These are phyloP conservation scores for Lichtheimia ornata DNA, from an alignment of 371 early-diverging fungal genomes.

Conservation along the genomic window DNA sequence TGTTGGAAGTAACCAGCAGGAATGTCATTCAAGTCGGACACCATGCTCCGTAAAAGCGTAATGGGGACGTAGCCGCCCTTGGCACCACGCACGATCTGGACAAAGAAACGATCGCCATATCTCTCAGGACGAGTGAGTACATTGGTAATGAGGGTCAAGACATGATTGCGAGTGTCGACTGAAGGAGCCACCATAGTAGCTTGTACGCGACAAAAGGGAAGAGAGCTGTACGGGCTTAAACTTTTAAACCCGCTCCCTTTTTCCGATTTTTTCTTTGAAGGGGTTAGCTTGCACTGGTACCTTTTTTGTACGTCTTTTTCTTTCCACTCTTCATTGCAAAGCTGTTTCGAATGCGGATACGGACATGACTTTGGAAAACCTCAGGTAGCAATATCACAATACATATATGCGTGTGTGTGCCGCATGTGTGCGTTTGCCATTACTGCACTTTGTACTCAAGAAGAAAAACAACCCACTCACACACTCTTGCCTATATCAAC, in stretches of 20 bases:
- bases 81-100: conserved; percentile 9
- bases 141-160: conserved; percentile 5
- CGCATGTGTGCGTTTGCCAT: no score
- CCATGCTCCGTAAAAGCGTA: conserved; percentile 17
- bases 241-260: no score
- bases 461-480: no score
- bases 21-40: conserved; percentile 9
- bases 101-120: conserved; percentile 16
- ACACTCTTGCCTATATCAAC: neutral
- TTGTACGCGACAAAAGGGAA: neutral
- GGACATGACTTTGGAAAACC: conserved; percentile 18
- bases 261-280: neutral
- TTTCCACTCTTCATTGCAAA: neutral
- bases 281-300: neutral
- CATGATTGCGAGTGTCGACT: conserved; percentile 1
- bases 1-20: conserved; percentile 21
- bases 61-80: conserved; percentile 20
- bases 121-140: conserved; percentile 14
- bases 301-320: conserved; percentile 1
- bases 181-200: neutral
- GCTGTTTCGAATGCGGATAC: conserved; percentile 5
- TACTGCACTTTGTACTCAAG: no score
- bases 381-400: conserved; percentile 11
- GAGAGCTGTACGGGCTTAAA: neutral
- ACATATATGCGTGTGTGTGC: no score